phyloP scores from a whole-genome alignment of 805 yeast species.

The Saccharomycopsis javanensis region DNA sequence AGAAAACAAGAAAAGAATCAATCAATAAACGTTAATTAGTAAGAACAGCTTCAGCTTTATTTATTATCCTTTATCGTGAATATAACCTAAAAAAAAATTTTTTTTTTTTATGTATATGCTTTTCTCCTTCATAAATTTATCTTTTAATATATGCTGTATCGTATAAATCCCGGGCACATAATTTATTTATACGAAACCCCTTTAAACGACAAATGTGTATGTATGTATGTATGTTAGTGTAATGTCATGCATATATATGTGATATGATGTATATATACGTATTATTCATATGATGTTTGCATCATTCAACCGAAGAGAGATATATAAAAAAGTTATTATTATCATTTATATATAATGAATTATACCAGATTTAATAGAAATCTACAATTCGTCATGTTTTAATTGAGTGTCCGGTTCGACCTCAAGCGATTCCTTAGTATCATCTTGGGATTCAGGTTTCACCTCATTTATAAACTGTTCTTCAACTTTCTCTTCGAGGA shows the following conservation, averaged over 20 bases:
- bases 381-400: neutral
- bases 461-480: neutral
- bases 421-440: neutral
- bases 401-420: neutral
- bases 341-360: no score
- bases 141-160: conserved; percentile 2
- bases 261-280: neutral
- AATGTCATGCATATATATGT: no score
- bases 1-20: no score
- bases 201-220: neutral
- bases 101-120: neutral
- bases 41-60: no score
- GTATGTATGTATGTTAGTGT: neutral
- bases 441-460: neutral
- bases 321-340: no score
- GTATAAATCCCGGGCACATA: neutral
- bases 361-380: no score
- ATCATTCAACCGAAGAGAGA: no score
- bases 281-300: no score
- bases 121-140: neutral
- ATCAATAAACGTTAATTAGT: no score
- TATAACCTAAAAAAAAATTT: no score
- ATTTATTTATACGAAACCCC: no score
- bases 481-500: neutral
- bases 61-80: no score